phyloP scores from a whole-genome alignment of 1,284 basidiomycete genomes.

The Lignosus rhinocerotis region DNA sequence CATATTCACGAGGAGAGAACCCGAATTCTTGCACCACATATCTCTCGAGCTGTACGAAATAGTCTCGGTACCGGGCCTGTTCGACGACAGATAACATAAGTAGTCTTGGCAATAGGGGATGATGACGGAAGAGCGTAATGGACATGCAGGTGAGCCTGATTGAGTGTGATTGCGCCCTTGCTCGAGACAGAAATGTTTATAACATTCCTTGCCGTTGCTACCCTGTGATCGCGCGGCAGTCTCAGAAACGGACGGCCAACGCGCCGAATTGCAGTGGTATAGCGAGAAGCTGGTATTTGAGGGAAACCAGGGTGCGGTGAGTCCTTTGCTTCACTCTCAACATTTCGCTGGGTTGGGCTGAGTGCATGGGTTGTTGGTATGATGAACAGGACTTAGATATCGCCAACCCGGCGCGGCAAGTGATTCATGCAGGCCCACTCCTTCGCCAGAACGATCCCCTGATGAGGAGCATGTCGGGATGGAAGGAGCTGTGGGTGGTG shows the following conservation, averaged over 20 bases:
- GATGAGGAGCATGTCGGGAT: conserved; percentile 63
- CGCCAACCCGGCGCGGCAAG: conserved; percentile 10
- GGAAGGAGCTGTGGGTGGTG: conserved; percentile 85
- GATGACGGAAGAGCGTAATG: background rate
- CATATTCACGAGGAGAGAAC: background rate
- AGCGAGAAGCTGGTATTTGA: conserved; percentile 15
- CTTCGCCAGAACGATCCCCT: conserved; percentile 33
- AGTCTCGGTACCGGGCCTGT: background rate
- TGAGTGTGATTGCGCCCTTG: too few species aligned
- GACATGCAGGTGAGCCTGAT: background rate
- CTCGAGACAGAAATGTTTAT: too few species aligned
- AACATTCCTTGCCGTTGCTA: too few species aligned
- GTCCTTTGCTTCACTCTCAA: background rate
- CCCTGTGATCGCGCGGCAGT: too few species aligned
- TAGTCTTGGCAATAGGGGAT: background rate
- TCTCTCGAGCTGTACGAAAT: background rate
- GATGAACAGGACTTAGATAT: conserved; percentile 14
- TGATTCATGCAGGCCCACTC: conserved; percentile 18
- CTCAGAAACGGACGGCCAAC: background rate
- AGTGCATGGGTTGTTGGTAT: background rate
- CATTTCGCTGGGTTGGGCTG: background rate
- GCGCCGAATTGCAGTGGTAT: conserved; percentile 13
- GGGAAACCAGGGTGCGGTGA: conserved; percentile 8
- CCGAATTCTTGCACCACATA: background rate
- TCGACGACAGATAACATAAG: background rate